Conservation (phyloP, 768 basidiomycete species). For the Agrocybe pediades region DNA sequence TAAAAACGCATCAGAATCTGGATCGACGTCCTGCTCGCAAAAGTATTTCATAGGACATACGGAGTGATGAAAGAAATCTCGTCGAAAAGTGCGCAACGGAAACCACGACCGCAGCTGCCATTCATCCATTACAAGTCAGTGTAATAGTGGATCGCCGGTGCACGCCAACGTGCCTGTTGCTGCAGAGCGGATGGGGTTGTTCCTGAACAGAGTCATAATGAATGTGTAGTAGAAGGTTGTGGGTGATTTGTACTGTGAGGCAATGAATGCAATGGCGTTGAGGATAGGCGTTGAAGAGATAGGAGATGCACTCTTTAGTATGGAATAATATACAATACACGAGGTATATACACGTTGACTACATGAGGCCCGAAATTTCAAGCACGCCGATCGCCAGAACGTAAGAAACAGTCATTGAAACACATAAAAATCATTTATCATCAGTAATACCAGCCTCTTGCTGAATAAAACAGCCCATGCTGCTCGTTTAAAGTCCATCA, state of each 20-base stretch:
- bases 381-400: neutral
- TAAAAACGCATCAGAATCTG: no score
- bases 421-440: conserved; percentile 9
- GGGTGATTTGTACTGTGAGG: neutral
- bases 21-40: no score
- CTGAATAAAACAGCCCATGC: neutral
- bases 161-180: conserved; percentile 34
- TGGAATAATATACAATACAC: conserved; percentile 14
- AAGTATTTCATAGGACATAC: conserved; percentile 41
- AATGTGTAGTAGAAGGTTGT: neutral
- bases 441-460: conserved; percentile 1
- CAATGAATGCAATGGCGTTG: neutral
- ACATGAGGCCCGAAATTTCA: conserved; percentile 19
- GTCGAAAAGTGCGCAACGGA: conserved; percentile 53
- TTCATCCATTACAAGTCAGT: neutral
- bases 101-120: conserved; percentile 48
- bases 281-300: conserved; percentile 14
- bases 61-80: conserved; percentile 46
- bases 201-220: conserved; percentile 52
- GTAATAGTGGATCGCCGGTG: neutral
- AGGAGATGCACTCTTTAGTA: no score
- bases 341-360: conserved; percentile 18
- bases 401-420: conserved; percentile 12
- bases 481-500: neutral
- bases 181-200: conserved; percentile 47